Evolutionary conservation across 768 basidiomycete genomes (phyloP).

Genomic region (Omphalotus guepiniiformis): DNA sequence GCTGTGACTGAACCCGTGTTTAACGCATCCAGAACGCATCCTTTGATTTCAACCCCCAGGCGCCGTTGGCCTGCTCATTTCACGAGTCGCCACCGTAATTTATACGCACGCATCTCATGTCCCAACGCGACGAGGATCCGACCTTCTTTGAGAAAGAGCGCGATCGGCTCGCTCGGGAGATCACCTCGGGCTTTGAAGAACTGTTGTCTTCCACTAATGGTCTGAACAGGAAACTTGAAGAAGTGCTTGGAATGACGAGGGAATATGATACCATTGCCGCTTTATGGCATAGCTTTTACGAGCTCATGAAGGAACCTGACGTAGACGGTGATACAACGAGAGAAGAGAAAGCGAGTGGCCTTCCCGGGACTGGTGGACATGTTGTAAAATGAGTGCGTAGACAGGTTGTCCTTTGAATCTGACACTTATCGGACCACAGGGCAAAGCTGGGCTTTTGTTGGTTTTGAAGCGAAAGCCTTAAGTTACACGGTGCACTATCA

Average conservation of each 20-base stretch:
- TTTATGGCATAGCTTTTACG: constrained; percentile 78
- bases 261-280: constrained; percentile 86
- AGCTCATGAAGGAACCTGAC: constrained; percentile 61
- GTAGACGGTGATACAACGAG: constrained; percentile 26
- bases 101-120: too few relatives aligned
- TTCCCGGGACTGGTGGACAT: constrained; percentile 75
- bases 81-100: too few relatives aligned
- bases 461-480: too few relatives aligned
- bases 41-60: too few relatives aligned
- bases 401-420: too few relatives aligned
- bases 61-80: too few relatives aligned
- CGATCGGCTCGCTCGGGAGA: constrained; percentile 68
- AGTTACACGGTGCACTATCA: too few relatives aligned
- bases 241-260: constrained; percentile 87
- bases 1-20: too few relatives aligned
- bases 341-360: constrained; percentile 33
- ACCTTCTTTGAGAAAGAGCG: constrained; percentile 80
- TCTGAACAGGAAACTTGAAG: constrained; percentile 88
- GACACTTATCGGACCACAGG: too few relatives aligned
- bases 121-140: constrained; percentile 40
- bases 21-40: too few relatives aligned
- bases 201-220: constrained; percentile 80
- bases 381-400: constrained; percentile 31
- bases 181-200: constrained; percentile 82
- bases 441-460: too few relatives aligned